These are phyloP conservation scores for Blumeriella jaapii DNA, from an alignment of 2,329 filamentous ascomycete genomes.

Conservation along the genomic window DNA sequence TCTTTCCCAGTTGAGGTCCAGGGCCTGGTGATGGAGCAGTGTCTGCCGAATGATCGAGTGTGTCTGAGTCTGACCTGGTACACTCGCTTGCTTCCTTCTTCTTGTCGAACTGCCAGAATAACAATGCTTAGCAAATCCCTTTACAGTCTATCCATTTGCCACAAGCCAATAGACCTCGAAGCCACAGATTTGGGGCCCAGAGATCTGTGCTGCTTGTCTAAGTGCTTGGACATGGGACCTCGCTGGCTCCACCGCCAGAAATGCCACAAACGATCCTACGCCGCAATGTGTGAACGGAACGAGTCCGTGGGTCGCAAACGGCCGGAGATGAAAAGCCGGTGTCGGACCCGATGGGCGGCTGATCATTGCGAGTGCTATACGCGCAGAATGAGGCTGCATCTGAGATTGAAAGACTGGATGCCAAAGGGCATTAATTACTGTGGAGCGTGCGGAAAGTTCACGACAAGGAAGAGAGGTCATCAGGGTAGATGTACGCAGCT, in stretches of 20 bases:
- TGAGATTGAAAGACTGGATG: slow-evolving; percentile 18
- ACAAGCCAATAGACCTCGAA: slow-evolving; percentile 6
- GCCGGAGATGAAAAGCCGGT: slow-evolving; percentile 8
- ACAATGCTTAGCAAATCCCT: slow-evolving; percentile 17
- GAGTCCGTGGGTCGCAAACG: slow-evolving; percentile 1
- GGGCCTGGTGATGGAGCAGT: slow-evolving; percentile 15
- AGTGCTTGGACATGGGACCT: not conserved
- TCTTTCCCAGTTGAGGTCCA: slow-evolving; percentile 22
- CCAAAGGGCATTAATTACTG: slow-evolving; percentile 19
- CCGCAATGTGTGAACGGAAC: not conserved
- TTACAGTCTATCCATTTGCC: slow-evolving; percentile 10
- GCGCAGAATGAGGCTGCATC: slow-evolving; percentile 7
- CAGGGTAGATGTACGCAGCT: slow-evolving; percentile 12
- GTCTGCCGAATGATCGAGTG: slow-evolving; percentile 17
- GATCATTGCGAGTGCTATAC: slow-evolving; percentile 18
- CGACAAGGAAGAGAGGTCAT: slow-evolving; percentile 16
- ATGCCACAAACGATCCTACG: slow-evolving; percentile 13
- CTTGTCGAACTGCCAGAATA: not conserved
- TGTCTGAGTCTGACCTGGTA: slow-evolving; percentile 24
- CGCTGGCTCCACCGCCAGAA: slow-evolving; percentile 6
- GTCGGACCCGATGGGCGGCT: slow-evolving; percentile 5
- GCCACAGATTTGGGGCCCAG: slow-evolving; percentile 5
- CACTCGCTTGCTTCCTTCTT: not conserved
- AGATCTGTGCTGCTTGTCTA: slow-evolving; percentile 4
- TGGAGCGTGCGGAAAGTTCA: slow-evolving; percentile 16